Conservation (phyloP, 305 asterid species). For the Caryopteris hybrid region DNA sequence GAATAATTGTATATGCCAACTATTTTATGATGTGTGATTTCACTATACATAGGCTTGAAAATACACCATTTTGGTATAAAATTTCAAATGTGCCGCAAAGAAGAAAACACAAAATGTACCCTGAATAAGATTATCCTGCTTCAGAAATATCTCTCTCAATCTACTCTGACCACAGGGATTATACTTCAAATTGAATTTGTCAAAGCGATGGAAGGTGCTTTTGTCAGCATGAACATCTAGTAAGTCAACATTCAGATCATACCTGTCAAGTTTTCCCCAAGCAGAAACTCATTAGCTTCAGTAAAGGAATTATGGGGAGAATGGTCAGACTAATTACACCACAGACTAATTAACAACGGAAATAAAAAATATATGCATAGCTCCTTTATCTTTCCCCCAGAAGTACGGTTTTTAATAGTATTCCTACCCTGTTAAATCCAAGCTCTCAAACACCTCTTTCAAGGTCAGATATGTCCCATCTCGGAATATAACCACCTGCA, state of each 20-base stretch:
- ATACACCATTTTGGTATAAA: neutral
- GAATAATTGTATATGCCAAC: neutral
- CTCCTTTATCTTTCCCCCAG: neutral
- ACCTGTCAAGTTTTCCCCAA: conserved; percentile 38
- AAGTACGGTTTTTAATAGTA: conserved; percentile 18
- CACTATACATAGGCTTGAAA: neutral
- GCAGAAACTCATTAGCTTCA: conserved; percentile 7
- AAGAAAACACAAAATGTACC: conserved; percentile 44
- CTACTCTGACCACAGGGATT: conserved; percentile 99
- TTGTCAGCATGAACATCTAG: conserved; percentile 99
- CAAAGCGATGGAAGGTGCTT: conserved; percentile 99
- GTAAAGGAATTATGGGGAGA: neutral
- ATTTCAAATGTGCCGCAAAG: neutral
- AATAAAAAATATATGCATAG: conserved; percentile 2
- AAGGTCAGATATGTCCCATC: conserved; percentile 96
- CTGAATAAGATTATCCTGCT: conserved; percentile 99
- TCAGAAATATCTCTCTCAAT: conserved; percentile 91
- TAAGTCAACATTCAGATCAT: conserved; percentile 95
- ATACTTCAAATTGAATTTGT: conserved; percentile 96
- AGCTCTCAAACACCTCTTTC: conserved; percentile 98
- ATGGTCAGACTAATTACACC: neutral
- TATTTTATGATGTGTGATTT: neutral
- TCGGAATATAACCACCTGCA: conserved; percentile 87
- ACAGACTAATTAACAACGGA: too few relatives aligned
- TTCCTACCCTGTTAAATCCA: conserved; percentile 90